phyloP scores from a whole-genome alignment of 768 basidiomycete species.

The Termitomyces sp. region DNA sequence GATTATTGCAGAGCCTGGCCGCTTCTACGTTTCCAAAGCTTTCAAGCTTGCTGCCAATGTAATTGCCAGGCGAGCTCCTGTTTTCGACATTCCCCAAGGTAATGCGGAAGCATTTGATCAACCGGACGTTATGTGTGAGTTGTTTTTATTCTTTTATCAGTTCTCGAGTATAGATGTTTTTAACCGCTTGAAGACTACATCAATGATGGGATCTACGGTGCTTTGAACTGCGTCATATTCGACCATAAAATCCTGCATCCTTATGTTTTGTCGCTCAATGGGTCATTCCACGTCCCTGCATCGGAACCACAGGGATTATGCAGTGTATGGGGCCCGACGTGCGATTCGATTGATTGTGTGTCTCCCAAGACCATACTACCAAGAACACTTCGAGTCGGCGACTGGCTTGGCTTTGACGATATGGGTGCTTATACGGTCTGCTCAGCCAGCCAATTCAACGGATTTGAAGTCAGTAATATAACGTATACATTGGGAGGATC shows the following conservation, averaged over 20 bases:
- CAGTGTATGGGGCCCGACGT: conserved; percentile 98
- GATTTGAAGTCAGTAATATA: conserved; percentile 77
- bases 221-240: conserved; percentile 95
- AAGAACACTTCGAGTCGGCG: conserved; percentile 74
- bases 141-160: conserved; percentile 15
- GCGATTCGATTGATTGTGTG: conserved; percentile 96
- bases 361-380: conserved; percentile 60
- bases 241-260: conserved; percentile 92
- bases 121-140: conserved; percentile 82
- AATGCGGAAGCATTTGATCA: conserved; percentile 30
- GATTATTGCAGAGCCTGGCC: conserved; percentile 95
- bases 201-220: conserved; percentile 98
- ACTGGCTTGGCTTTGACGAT: conserved; percentile 94
- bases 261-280: conserved; percentile 65
- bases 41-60: conserved; percentile 91
- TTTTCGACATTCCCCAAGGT: conserved; percentile 26
- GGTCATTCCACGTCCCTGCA: conserved; percentile 54
- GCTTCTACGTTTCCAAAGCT: conserved; percentile 89
- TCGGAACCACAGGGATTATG: conserved; percentile 41
- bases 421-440: conserved; percentile 99
- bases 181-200: conserved; percentile 73
- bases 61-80: conserved; percentile 77
- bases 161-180: conserved; percentile 3
- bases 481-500: conserved; percentile 69
- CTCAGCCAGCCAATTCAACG: conserved; percentile 94